phyloP scores from a whole-genome alignment of 768 basidiomycete species.

The Lactarius akahatsu region DNA sequence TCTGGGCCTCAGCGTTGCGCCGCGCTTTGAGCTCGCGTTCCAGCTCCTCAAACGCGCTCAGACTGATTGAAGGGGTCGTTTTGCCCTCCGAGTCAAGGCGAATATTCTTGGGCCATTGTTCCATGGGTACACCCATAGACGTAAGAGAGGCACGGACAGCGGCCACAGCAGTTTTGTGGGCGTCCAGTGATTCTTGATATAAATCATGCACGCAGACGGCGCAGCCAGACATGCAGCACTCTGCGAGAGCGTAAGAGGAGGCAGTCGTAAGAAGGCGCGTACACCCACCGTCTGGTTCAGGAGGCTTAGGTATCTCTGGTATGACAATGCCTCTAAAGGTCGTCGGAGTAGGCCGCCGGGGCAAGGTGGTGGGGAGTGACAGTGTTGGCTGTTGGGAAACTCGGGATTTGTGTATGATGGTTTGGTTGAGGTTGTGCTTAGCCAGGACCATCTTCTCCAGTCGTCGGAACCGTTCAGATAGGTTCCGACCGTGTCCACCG shows the following conservation, averaged over 20 bases:
- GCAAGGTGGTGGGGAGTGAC: slow-evolving; percentile 11
- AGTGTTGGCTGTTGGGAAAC: slow-evolving; percentile 23
- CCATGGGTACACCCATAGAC: slow-evolving; percentile 48
- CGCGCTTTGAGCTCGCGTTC: slow-evolving; percentile 57
- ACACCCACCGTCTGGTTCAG: slow-evolving; percentile 62
- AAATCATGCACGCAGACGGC: slow-evolving; percentile 89
- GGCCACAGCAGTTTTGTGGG: slow-evolving; percentile 57
- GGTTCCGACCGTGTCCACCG: slow-evolving; percentile 62
- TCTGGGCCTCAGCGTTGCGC: slow-evolving; percentile 33
- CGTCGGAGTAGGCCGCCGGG: slow-evolving; percentile 14
- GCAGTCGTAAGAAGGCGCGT: not conserved
- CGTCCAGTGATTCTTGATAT: slow-evolving; percentile 69
- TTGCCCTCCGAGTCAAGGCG: slow-evolving; percentile 31
- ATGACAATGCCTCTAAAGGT: slow-evolving; percentile 56
- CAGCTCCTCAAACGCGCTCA: slow-evolving; percentile 72
- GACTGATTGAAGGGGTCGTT: slow-evolving; percentile 36
- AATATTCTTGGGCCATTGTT: slow-evolving; percentile 65
- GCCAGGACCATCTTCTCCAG: slow-evolving; percentile 54
- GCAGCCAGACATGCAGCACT: slow-evolving; percentile 95
- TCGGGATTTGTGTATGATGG: slow-evolving; percentile 22
- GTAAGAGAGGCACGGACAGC: slow-evolving; percentile 52
- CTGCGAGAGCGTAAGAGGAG: slow-evolving; percentile 39
- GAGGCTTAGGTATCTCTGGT: slow-evolving; percentile 60
- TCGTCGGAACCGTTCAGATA: slow-evolving; percentile 53
- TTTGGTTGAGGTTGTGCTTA: slow-evolving; percentile 40